Evolutionary conservation across 2,329 filamentous ascomycete species (phyloP).

Genomic region (Hymenoscyphus fraxineus): DNA sequence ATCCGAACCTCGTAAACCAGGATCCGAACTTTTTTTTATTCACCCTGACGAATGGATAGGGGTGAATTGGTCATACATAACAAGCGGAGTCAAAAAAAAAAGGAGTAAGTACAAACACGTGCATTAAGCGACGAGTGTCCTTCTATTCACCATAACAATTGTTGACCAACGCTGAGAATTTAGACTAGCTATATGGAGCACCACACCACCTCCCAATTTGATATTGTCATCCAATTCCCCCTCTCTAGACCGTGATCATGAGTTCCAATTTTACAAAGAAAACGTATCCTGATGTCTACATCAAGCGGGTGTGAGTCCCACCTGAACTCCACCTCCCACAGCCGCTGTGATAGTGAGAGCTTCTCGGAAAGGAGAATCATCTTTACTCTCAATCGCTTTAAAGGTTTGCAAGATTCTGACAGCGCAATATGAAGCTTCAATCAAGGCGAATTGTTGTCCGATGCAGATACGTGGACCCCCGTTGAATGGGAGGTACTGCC

Average conservation of each 20-base stretch:
- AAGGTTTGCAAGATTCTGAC: constrained; percentile 36
- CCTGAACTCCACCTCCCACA: constrained; percentile 23
- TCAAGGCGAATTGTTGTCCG: constrained; percentile 38
- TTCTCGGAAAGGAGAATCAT: constrained; percentile 22
- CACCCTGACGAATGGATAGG: neutral
- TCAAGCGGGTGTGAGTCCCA: constrained; percentile 28
- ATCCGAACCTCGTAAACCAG: neutral
- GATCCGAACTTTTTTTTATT: neutral
- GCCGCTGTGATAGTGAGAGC: constrained; percentile 25
- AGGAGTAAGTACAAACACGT: neutral
- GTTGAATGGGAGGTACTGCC: constrained; percentile 47
- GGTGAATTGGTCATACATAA: neutral
- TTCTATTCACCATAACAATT: neutral
- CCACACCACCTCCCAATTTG: neutral
- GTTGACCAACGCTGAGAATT: neutral
- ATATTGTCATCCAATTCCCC: neutral
- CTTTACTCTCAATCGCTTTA: constrained; percentile 28
- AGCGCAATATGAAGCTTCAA: constrained; percentile 34
- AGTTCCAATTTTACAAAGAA: neutral
- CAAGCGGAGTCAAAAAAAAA: neutral
- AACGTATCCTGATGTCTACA: neutral
- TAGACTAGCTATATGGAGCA: neutral
- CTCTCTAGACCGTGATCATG: neutral
- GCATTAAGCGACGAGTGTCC: neutral
- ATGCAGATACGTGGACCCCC: constrained; percentile 44